phyloP scores from a whole-genome alignment of 129 eudicot genomes.

The Pittosporum tobira region DNA sequence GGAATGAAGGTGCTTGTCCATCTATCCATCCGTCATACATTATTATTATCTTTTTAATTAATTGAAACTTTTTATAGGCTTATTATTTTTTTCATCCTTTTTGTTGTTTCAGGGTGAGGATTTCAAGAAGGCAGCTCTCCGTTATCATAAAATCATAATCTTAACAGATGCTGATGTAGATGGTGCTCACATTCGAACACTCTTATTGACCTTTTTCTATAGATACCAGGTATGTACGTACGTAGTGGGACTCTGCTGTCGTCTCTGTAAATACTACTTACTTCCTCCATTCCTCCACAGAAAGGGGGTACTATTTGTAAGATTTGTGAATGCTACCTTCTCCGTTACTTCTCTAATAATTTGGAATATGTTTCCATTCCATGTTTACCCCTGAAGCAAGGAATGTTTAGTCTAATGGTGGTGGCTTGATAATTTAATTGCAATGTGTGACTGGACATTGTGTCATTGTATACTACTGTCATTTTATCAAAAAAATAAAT shows the following conservation, averaged over 20 bases:
- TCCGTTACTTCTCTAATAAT: too few species aligned
- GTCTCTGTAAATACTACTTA: too few species aligned
- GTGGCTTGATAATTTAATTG: too few species aligned
- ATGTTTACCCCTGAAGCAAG: too few species aligned
- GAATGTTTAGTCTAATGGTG: too few species aligned
- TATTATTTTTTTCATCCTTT: constrained; percentile 1
- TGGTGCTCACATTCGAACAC: constrained; percentile 96
- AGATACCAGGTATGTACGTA: constrained; percentile 97
- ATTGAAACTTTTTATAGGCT: neutral
- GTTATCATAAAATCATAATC: constrained; percentile 91
- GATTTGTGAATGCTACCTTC: too few species aligned
- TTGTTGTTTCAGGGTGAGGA: constrained; percentile 81
- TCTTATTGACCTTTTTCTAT: constrained; percentile 82
- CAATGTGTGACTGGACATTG: too few species aligned
- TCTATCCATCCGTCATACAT: neutral
- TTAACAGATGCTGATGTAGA: constrained; percentile 98
- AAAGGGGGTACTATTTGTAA: too few species aligned
- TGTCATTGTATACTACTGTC: too few species aligned
- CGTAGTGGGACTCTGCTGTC: neutral
- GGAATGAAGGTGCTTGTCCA: constrained; percentile 99
- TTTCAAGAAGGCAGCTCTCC: constrained; percentile 72
- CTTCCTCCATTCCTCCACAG: too few species aligned
- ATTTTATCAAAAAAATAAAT: too few species aligned
- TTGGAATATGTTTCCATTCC: too few species aligned
- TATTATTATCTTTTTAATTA: neutral